Conservation (phyloP, 2,329 filamentous ascomycete species). For the Xylaria polymorpha region DNA sequence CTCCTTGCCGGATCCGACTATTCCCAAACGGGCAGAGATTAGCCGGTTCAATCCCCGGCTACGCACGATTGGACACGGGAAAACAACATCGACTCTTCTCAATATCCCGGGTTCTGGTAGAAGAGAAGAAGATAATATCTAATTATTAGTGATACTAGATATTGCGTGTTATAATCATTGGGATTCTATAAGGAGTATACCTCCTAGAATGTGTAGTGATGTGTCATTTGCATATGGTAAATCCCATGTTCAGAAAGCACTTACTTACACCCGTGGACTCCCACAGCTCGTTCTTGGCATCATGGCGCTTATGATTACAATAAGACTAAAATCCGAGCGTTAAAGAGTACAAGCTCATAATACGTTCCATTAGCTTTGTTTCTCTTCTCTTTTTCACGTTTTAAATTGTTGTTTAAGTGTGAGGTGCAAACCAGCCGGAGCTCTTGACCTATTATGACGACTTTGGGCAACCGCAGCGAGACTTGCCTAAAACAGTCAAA, state of each 20-base stretch:
- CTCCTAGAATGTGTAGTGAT: no score
- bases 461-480: no score
- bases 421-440: not conserved
- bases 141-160: no score
- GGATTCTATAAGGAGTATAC: no score
- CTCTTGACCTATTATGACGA: not conserved
- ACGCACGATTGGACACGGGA: not conserved
- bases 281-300: no score
- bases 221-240: no score
- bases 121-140: not conserved
- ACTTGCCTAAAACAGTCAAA: conserved; percentile 14
- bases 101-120: not conserved
- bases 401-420: not conserved
- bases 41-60: conserved; percentile 5
- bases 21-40: conserved; percentile 17
- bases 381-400: not conserved
- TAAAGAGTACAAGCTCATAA: not conserved
- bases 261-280: no score
- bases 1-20: conserved; percentile 20
- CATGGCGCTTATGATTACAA: not conserved
- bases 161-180: no score
- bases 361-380: no score
- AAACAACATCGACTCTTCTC: not conserved
- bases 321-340: not conserved
- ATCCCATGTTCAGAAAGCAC: no score